Evolutionary conservation across 768 basidiomycete species (phyloP).

Genomic region (Tulasnella sp.): DNA sequence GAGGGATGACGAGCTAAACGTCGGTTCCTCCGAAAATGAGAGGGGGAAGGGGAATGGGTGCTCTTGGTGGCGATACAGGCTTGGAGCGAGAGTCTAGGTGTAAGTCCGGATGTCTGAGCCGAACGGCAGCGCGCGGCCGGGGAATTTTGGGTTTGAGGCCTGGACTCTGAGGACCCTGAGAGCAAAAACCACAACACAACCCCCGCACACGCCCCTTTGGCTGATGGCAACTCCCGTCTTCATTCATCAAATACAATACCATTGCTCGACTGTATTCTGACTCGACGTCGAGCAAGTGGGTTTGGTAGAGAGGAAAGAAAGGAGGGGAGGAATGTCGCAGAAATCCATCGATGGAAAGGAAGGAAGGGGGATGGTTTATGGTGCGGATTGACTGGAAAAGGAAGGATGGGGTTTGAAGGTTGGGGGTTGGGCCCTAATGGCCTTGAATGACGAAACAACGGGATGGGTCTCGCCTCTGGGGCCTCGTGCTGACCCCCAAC

Average conservation of each 20-base stretch:
- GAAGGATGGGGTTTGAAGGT: not conserved
- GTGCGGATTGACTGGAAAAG: not conserved
- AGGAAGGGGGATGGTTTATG: not conserved
- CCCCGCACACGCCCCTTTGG: not conserved
- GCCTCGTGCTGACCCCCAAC: not conserved
- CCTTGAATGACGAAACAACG: not conserved
- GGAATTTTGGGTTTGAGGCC: not conserved
- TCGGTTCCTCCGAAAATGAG: too few relatives aligned
- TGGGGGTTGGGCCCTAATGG: not conserved
- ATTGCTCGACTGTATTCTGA: too few relatives aligned
- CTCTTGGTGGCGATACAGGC: not conserved
- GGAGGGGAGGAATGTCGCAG: too few relatives aligned
- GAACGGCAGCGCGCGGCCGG: not conserved
- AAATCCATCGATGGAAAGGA: not conserved
- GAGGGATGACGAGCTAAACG: not conserved
- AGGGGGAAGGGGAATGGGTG: not conserved
- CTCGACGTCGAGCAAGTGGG: not conserved
- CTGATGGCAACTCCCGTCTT: not conserved
- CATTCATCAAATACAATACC: not conserved
- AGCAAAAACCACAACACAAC: not conserved
- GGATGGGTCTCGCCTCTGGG: not conserved
- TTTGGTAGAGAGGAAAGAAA: not conserved
- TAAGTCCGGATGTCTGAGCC: not conserved
- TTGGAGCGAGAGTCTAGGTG: not conserved
- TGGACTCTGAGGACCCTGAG: not conserved